Evolutionary conservation across 345 rosid species (phyloP).

Genomic region (Turnera subulata): DNA sequence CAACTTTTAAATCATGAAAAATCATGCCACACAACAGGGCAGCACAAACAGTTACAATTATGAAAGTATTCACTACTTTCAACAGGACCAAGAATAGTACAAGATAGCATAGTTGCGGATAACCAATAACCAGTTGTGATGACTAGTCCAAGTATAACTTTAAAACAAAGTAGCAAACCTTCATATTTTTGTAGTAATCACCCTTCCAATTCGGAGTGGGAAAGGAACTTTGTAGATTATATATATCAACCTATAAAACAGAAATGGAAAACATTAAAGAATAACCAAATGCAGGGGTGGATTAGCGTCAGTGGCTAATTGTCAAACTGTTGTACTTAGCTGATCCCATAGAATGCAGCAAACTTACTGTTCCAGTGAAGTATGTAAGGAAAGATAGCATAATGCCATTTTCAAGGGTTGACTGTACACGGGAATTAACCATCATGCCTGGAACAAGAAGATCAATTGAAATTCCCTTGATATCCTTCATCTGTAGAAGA

Average conservation of each 20-base stretch:
- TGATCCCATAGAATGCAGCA: slow-evolving; percentile 4
- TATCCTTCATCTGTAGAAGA: slow-evolving; percentile 69
- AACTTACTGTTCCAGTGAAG: slow-evolving; percentile 93
- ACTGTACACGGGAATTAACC: slow-evolving; percentile 80
- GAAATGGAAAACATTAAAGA: background rate
- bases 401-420: slow-evolving; percentile 89
- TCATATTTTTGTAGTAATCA: slow-evolving; percentile 67
- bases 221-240: slow-evolving; percentile 61
- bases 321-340: too few species aligned
- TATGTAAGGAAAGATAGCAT: slow-evolving; percentile 81
- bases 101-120: background rate
- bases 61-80: too few species aligned
- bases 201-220: slow-evolving; percentile 75
- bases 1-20: too few species aligned
- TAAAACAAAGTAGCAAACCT: slow-evolving; percentile 34
- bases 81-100: too few species aligned
- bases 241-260: slow-evolving; percentile 68
- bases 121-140: background rate
- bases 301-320: background rate
- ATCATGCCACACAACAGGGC: too few species aligned
- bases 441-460: slow-evolving; percentile 94
- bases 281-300: background rate
- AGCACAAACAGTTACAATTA: too few species aligned
- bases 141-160: slow-evolving; percentile 7
- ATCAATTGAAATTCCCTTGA: slow-evolving; percentile 87